Conservation (phyloP, 23 red algal genomes). For the Pyropia yezoensis region DNA sequence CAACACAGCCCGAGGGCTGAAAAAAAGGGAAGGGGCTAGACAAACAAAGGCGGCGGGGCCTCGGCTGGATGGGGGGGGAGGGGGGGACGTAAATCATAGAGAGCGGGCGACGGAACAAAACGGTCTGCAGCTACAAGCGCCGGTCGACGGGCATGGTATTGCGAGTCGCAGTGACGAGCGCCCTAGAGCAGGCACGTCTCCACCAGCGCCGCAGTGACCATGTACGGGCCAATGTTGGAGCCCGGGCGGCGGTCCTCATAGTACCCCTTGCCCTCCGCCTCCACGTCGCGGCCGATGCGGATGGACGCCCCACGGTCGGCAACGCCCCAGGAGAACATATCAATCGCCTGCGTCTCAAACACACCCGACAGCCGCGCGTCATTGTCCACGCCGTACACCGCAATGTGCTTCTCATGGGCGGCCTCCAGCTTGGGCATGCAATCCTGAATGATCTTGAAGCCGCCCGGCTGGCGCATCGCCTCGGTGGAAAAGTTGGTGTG, state of each 20-base stretch:
- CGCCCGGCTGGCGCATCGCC: conserved; percentile 84
- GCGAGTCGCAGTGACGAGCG: too few relatives aligned
- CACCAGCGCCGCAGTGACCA: conserved; percentile 85
- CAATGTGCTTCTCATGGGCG: conserved; percentile 85
- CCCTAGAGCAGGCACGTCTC: conserved; percentile 15
- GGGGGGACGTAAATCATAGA: too few relatives aligned
- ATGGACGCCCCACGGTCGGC: conserved; percentile 86
- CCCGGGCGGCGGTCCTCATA: conserved; percentile 96
- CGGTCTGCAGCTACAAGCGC: too few relatives aligned
- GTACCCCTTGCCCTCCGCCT: conserved; percentile 77
- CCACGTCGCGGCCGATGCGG: conserved; percentile 63
- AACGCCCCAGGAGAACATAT: conserved; percentile 72
- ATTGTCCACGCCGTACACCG: conserved; percentile 87
- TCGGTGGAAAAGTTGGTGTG: conserved; percentile 99
- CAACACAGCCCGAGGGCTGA: too few relatives aligned
- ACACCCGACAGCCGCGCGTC: conserved; percentile 78
- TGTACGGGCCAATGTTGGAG: conserved; percentile 83
- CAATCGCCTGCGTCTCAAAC: conserved; percentile 82
- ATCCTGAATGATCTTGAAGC: conserved; percentile 70
- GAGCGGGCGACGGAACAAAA: too few relatives aligned
- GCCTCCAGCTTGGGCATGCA: conserved; percentile 51
- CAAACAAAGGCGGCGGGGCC: too few relatives aligned
- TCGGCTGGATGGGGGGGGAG: too few relatives aligned
- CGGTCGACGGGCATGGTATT: too few relatives aligned
- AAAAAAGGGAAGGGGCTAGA: too few relatives aligned